phyloP scores from a whole-genome alignment of 441 rosid species.

The Gossypium laxum region DNA sequence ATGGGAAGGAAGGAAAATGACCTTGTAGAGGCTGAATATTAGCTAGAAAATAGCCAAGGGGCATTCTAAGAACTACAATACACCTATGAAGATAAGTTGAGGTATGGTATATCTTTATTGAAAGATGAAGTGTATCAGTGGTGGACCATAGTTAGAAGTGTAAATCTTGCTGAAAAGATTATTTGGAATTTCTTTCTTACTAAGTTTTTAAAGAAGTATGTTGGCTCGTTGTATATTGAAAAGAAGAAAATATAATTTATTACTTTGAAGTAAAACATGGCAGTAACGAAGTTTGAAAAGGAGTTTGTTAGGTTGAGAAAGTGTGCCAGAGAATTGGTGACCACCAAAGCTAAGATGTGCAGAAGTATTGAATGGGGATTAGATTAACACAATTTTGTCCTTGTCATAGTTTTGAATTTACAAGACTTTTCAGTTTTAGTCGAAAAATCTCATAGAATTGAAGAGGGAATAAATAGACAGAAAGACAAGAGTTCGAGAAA shows the following conservation, averaged over 20 bases:
- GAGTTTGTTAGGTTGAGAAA: neutral
- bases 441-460: neutral
- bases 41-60: neutral
- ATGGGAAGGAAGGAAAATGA: neutral
- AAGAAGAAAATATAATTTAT: neutral
- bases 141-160: neutral
- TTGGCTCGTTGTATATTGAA: neutral
- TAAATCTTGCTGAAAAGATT: neutral
- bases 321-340: neutral
- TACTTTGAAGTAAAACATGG: neutral
- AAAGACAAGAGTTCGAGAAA: neutral
- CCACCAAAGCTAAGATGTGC: neutral
- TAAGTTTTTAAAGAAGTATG: neutral
- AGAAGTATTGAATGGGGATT: neutral
- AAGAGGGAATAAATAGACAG: neutral
- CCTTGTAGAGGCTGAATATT: neutral
- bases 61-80: neutral
- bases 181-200: neutral
- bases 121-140: neutral
- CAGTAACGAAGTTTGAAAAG: neutral
- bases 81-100: neutral
- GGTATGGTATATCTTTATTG: neutral
- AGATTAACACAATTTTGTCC: neutral
- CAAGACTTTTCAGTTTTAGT: neutral
- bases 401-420: neutral